A percentile compares a stretch with the other conserved stretches of the same genome.
These are phyloP conservation scores for Colletotrichum spaethianum DNA, from an alignment of 2,329 filamentous ascomycete species.

Conservation along the genomic window DNA sequence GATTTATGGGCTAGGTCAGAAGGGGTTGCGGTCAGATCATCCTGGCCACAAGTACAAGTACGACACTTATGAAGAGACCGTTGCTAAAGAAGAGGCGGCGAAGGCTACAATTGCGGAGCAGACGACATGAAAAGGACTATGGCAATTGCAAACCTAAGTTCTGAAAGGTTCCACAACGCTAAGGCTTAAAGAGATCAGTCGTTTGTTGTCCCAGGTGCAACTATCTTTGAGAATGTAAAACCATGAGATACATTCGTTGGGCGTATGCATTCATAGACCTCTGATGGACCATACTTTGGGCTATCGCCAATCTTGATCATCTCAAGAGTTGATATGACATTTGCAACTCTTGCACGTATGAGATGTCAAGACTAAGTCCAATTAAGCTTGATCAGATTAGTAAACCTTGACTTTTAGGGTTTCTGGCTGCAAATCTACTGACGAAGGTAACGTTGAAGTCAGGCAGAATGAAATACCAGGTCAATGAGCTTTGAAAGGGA, in stretches of 20 bases:
- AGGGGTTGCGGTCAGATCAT: constrained; percentile 23
- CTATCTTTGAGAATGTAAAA: not conserved
- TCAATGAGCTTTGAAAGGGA: too few relatives aligned
- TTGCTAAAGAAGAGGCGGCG: constrained; percentile 9
- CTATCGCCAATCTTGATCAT: too few relatives aligned
- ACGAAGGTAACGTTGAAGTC: not conserved
- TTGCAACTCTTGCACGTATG: not conserved
- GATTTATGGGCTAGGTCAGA: constrained; percentile 22
- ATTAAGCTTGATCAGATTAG: not conserved
- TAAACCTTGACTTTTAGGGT: not conserved
- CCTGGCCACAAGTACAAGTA: constrained; percentile 28
- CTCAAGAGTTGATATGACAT: not conserved
- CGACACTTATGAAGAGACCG: constrained; percentile 20
- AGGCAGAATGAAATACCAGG: too few relatives aligned
- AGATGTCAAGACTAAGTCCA: too few relatives aligned
- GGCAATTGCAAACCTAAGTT: not conserved
- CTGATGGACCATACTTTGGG: not conserved
- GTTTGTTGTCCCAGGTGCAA: not conserved
- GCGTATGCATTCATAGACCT: not conserved
- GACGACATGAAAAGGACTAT: not conserved
- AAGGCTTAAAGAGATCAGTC: not conserved
- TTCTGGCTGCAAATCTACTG: not conserved
- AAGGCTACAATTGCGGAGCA: not conserved
- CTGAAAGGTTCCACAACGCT: not conserved
- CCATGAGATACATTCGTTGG: not conserved